These are phyloP conservation scores for Sugiyamaella qingdaonensis DNA, from an alignment of 805 yeast species.

Conservation along the genomic window DNA sequence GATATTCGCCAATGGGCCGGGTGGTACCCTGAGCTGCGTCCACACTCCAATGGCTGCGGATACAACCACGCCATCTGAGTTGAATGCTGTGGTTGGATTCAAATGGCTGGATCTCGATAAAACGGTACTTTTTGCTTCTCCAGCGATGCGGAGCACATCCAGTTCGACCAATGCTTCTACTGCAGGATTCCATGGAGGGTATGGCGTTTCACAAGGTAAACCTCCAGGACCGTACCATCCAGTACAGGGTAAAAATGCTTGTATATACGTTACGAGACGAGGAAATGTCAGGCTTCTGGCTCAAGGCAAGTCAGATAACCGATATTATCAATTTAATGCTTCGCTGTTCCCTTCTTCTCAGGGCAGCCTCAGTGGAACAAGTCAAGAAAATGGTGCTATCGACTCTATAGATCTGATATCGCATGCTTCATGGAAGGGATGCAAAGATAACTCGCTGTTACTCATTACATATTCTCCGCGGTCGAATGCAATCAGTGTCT, in stretches of 20 bases:
- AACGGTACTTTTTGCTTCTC: constrained; percentile 54
- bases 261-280: constrained; percentile 58
- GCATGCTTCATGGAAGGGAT: constrained; percentile 27
- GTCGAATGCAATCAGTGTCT: constrained; percentile 22
- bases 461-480: constrained; percentile 27
- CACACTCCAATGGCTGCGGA: constrained; percentile 14
- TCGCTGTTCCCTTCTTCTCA: constrained; percentile 17
- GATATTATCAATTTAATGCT: constrained; percentile 28
- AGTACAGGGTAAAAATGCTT: constrained; percentile 60
- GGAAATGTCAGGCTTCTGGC: constrained; percentile 40
- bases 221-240: constrained; percentile 68
- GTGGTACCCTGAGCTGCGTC: constrained; percentile 22
- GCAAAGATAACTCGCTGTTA: constrained; percentile 26
- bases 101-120: constrained; percentile 77
- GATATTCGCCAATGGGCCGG: constrained; percentile 26
- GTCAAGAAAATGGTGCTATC: constrained; percentile 35
- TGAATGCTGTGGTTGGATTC: constrained; percentile 40
- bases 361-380: constrained; percentile 2
- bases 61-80: constrained; percentile 12
- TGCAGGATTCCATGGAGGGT: constrained; percentile 30
- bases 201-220: constrained; percentile 56
- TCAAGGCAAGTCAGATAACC: constrained; percentile 19
- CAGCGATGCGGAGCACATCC: constrained; percentile 42
- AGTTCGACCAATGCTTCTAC: constrained; percentile 10
- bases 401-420: constrained; percentile 23